These are phyloP conservation scores for Cladosporium sp. DNA, from an alignment of 2,329 filamentous ascomycete species.

Conservation along the genomic window DNA sequence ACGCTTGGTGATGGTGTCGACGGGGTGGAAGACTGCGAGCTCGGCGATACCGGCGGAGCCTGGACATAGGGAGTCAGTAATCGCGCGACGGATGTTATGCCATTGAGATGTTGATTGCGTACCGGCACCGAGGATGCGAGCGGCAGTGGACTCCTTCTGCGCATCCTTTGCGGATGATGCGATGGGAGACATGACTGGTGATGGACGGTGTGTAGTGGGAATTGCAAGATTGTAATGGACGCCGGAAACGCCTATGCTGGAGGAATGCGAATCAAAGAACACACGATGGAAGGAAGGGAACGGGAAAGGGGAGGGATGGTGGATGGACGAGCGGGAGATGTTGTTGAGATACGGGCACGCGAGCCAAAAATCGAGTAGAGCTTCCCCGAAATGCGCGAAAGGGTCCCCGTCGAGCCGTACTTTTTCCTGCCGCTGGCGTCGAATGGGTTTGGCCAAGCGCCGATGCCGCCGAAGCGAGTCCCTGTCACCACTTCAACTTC, in stretches of 20 bases:
- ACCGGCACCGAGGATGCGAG: slow-evolving; percentile 93
- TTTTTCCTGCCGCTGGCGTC: too few species aligned
- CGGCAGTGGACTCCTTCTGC: slow-evolving; percentile 85
- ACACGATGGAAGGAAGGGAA: background rate
- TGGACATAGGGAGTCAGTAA: slow-evolving; percentile 36
- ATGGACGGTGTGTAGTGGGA: background rate
- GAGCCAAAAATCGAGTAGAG: slow-evolving; percentile 4
- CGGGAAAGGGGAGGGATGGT: background rate
- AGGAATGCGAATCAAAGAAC: slow-evolving; percentile 2
- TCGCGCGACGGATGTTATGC: background rate
- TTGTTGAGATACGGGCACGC: slow-evolving; percentile 1
- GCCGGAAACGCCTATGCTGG: slow-evolving; percentile 7
- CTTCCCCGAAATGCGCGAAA: background rate
- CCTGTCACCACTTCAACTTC: background rate
- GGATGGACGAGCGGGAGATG: background rate
- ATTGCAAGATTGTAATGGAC: background rate
- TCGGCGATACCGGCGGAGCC: slow-evolving; percentile 91
- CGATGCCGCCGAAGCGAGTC: background rate
- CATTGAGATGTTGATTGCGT: slow-evolving; percentile 25
- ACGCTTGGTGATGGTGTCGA: slow-evolving; percentile 97
- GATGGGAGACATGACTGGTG: slow-evolving; percentile 8
- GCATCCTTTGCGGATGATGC: slow-evolving; percentile 48
- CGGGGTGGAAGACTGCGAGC: slow-evolving; percentile 87
- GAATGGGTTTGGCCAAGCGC: background rate
- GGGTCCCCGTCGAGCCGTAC: background rate